Percentiles rank a stretch among this genome's conserved stretches.
phyloP scores from a whole-genome alignment of 2,329 filamentous ascomycete species.

The Blastomyces parvus region DNA sequence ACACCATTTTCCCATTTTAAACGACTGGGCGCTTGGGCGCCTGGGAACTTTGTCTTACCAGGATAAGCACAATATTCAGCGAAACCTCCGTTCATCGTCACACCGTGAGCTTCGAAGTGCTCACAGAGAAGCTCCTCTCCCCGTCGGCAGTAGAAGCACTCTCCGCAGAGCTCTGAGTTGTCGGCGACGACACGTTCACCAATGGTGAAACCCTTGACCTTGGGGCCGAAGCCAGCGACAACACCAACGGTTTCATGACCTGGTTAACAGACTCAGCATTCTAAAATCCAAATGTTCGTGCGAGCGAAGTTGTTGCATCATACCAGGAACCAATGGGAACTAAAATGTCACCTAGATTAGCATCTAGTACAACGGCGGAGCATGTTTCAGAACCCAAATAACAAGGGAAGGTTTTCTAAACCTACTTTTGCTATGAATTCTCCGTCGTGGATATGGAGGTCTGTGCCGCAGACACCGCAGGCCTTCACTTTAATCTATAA shows the following conservation, averaged over 20 bases:
- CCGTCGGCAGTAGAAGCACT: slow-evolving; percentile 65
- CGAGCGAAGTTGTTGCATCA: slow-evolving; percentile 8
- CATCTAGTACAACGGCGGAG: not conserved
- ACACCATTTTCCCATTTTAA: not conserved
- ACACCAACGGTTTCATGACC: slow-evolving; percentile 61
- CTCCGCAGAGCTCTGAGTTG: slow-evolving; percentile 53
- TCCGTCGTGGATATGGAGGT: slow-evolving; percentile 50
- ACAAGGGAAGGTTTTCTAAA: not conserved
- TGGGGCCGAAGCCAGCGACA: slow-evolving; percentile 49
- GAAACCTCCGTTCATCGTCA: slow-evolving; percentile 56
- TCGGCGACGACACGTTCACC: slow-evolving; percentile 54
- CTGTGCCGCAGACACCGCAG: slow-evolving; percentile 54
- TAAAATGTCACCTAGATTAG: slow-evolving; percentile 22
- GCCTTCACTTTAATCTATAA: slow-evolving; percentile 55
- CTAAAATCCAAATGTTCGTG: not conserved
- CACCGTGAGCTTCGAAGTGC: slow-evolving; percentile 55
- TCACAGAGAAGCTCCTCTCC: slow-evolving; percentile 60
- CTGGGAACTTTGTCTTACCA: slow-evolving; percentile 17
- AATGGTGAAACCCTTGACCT: slow-evolving; percentile 51
- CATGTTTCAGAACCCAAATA: not conserved
- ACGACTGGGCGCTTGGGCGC: no score
- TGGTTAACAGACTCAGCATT: slow-evolving; percentile 14
- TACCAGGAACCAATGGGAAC: slow-evolving; percentile 55
- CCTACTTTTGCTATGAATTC: slow-evolving; percentile 52
- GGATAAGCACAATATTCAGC: slow-evolving; percentile 57